Evolutionary conservation across 306 rosid species (phyloP), one percentile per base, ranked within the genome.

Genomic region (Quercus alba): DNA sequence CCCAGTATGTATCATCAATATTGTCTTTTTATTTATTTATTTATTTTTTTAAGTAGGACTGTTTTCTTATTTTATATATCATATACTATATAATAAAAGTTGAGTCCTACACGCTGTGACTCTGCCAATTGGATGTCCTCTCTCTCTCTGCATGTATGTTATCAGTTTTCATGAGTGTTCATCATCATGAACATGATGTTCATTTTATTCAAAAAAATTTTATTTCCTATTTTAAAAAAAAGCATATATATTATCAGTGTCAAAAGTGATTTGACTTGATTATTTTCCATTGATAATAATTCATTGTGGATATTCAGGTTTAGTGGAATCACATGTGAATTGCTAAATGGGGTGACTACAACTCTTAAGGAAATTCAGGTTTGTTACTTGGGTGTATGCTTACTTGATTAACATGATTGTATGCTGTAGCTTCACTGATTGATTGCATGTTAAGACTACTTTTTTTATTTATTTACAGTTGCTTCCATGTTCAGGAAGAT

Each of bases 251-350:
- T 41, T 41, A 41, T 41, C 46, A 5, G 51, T 18, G 54, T 35
- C 72, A n/a, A n/a, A 33, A 33, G 54, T 38, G 26, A 9, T 30
- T 68, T 68, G 17, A 10, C 11, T 35, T 19, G 20, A 3, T 15
- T n/a, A 11, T 30, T 68, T 35, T 12, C 25, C 7, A 9, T 68
- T 30, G 5, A 35, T 68, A 35, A 68, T 19, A 15, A 19, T 38
- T 38, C 72, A 35, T 68, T 35, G 4, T 19, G 72, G 72, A 33
- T 68, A 35, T 68, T 31, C 96, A 95, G 99, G 90, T 95, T 23
- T 81, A 95, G 99, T 87, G 99, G 99, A 82, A 95, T 95, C 81
- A 95, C 99, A 0, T 66, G 88, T 76, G 97, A 91, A 86, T 90
- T 91, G 99, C 81, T 95, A 90, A 82, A 83, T 81, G 96, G 82